A percentile compares a stretch with the other conserved stretches of the same genome.
Conservation (phyloP, 805 yeast genomes). For the Schizosaccharomyces octosporus region DNA sequence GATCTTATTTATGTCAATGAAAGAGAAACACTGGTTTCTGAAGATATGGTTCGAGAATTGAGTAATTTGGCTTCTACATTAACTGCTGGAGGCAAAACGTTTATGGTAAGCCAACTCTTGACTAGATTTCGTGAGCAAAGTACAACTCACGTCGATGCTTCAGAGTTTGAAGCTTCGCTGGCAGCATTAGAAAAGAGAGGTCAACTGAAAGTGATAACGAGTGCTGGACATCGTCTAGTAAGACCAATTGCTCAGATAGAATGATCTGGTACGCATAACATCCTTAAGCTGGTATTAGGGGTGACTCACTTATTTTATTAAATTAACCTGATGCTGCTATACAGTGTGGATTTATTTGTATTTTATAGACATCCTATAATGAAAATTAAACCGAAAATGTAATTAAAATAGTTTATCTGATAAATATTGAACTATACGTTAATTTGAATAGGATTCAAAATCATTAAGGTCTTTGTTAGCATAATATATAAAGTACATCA, state of each 20-base stretch:
- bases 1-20: slow-evolving; percentile 83
- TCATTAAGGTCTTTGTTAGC: too few species aligned
- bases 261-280: neutral
- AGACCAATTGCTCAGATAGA: neutral
- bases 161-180: slow-evolving; percentile 43
- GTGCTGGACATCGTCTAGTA: neutral
- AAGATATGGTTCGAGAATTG: slow-evolving; percentile 44
- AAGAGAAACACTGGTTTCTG: slow-evolving; percentile 57
- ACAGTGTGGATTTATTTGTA: too few species aligned
- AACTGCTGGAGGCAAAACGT: slow-evolving; percentile 17
- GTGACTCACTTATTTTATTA: neutral
- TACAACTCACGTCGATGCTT: slow-evolving; percentile 38
- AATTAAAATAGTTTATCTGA: too few species aligned
- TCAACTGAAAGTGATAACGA: slow-evolving; percentile 37
- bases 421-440: too few species aligned
- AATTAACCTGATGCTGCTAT: too few species aligned
- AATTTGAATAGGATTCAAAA: too few species aligned
- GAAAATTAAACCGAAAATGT: too few species aligned
- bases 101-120: slow-evolving; percentile 34
- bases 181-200: slow-evolving; percentile 49
- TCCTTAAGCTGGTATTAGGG: neutral
- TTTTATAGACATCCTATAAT: too few species aligned
- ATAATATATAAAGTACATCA: too few species aligned
- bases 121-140: slow-evolving; percentile 41
- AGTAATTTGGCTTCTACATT: slow-evolving; percentile 23